Evolutionary conservation across 2,329 filamentous ascomycete species (phyloP).

Genomic region (Diaporthe nobilis): DNA sequence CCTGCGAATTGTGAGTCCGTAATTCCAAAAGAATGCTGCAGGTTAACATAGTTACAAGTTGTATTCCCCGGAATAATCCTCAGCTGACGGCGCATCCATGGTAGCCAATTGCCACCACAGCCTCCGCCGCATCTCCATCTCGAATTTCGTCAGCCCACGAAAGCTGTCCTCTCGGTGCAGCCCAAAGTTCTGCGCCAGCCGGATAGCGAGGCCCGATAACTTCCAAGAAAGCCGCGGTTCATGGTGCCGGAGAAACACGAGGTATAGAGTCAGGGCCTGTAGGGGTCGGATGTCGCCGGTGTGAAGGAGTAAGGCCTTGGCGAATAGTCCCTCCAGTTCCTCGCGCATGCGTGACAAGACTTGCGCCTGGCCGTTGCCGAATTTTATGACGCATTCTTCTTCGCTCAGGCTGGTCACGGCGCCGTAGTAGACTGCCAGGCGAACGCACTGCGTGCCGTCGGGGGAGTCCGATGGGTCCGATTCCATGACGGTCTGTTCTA

Average conservation of each 20-base stretch:
- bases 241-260: neutral
- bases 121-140: slow-evolving; percentile 15
- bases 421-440: neutral
- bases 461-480: neutral
- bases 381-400: neutral
- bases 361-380: neutral
- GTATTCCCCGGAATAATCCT: slow-evolving; percentile 23
- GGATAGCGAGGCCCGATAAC: neutral
- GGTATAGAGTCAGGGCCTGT: slow-evolving; percentile 14
- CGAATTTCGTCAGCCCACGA: neutral
- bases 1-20: neutral
- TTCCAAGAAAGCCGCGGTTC: slow-evolving; percentile 2
- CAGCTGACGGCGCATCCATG: slow-evolving; percentile 8
- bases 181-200: slow-evolving; percentile 9
- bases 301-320: neutral
- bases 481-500: neutral
- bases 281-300: slow-evolving; percentile 10
- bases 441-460: neutral
- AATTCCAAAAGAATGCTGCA: accelerated
- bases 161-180: slow-evolving; percentile 6
- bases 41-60: neutral
- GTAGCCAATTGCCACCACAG: slow-evolving; percentile 12
- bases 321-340: neutral
- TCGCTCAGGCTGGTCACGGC: neutral
- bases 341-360: slow-evolving; percentile 1